Evolutionary conservation across 1,139 yeast genomes (phyloP).

Genomic region (Geotrichum phurueaensis): DNA sequence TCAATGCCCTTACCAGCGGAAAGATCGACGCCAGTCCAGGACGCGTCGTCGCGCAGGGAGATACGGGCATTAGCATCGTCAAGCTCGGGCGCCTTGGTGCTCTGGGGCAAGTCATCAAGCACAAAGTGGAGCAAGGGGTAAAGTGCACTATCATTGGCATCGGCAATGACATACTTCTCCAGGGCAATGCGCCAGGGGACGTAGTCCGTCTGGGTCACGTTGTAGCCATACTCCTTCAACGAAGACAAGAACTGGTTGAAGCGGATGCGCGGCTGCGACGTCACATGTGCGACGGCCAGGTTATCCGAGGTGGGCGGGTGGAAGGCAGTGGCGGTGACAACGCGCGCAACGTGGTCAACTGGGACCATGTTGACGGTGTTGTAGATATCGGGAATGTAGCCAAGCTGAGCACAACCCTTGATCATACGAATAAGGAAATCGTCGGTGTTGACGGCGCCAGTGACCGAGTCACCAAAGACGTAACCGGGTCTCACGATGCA

Average conservation of each 20-base stretch:
- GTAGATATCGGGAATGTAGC: slow-evolving; percentile 74
- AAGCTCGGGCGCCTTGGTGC: slow-evolving; percentile 90
- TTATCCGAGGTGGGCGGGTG: slow-evolving; percentile 54
- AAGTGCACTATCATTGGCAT: slow-evolving; percentile 71
- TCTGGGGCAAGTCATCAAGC: slow-evolving; percentile 81
- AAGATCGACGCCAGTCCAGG: slow-evolving; percentile 59
- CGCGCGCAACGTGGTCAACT: slow-evolving; percentile 94
- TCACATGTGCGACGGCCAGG: slow-evolving; percentile 84
- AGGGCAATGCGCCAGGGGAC: slow-evolving; percentile 70
- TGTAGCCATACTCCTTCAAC: slow-evolving; percentile 66
- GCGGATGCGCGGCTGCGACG: slow-evolving; percentile 87
- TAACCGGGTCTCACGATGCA: slow-evolving; percentile 93
- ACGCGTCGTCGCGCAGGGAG: slow-evolving; percentile 55
- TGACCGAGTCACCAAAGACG: slow-evolving; percentile 75
- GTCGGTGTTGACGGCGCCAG: slow-evolving; percentile 90
- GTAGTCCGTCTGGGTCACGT: slow-evolving; percentile 57
- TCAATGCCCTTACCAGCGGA: slow-evolving; percentile 72
- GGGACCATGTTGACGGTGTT: slow-evolving; percentile 96
- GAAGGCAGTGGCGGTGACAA: slow-evolving; percentile 76
- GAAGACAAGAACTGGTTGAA: slow-evolving; percentile 69
- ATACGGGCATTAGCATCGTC: slow-evolving; percentile 74
- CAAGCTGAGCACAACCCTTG: slow-evolving; percentile 89
- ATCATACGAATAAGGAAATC: slow-evolving; percentile 91
- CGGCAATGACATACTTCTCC: slow-evolving; percentile 70
- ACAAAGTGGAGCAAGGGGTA: slow-evolving; percentile 93